phyloP scores from a whole-genome alignment of 148 eudicot species.

The Suaeda aralocaspica region DNA sequence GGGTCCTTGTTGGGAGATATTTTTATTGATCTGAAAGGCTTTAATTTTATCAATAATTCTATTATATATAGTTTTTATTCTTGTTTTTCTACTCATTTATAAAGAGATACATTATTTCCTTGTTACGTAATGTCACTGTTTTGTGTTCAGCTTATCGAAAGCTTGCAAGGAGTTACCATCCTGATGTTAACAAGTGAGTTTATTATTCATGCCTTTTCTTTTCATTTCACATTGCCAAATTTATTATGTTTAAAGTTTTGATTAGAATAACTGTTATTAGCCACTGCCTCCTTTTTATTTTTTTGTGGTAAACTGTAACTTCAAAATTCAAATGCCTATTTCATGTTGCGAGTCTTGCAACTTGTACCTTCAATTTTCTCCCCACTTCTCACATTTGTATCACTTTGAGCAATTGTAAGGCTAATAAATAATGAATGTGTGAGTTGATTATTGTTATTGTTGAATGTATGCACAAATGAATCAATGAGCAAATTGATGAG shows the following conservation, averaged over 20 bases:
- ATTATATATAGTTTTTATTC: too few species aligned
- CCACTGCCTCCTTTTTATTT: too few species aligned
- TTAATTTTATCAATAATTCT: background rate
- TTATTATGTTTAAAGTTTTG: background rate
- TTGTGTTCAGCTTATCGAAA: constrained; percentile 81
- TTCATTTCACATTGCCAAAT: background rate
- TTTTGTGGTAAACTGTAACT: too few species aligned
- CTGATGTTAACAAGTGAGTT: constrained; percentile 97
- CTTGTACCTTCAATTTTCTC: too few species aligned
- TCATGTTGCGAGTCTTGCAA: too few species aligned
- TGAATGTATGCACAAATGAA: too few species aligned
- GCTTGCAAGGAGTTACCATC: constrained; percentile 96
- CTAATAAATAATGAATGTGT: too few species aligned
- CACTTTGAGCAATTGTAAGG: too few species aligned
- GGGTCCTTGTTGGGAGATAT: background rate
- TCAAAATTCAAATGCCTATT: too few species aligned
- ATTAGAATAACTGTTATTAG: background rate
- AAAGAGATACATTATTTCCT: background rate
- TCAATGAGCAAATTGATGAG: too few species aligned
- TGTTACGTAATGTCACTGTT: background rate
- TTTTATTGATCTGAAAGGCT: background rate
- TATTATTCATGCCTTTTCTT: background rate
- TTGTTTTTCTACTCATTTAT: background rate
- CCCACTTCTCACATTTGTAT: too few species aligned
- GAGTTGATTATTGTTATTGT: too few species aligned